Evolutionary conservation across 208 protist genomes (phyloP), one percentile per base, ranked within the genome.

Genomic region (Zelonia costaricensis): DNA sequence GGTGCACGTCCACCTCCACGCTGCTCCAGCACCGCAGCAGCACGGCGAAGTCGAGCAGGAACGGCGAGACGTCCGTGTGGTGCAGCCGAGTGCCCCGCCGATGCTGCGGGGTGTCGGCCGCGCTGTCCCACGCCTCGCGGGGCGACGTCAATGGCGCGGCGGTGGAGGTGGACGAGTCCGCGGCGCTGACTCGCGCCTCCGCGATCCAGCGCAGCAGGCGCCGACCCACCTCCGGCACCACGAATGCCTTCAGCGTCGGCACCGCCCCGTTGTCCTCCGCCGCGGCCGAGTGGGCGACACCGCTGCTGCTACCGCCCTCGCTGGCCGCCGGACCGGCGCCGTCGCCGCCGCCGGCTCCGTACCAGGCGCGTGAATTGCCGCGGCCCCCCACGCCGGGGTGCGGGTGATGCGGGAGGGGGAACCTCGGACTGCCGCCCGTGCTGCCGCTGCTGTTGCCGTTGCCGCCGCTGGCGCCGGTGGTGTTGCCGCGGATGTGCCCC

Each of bases 1-100:
- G 65, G 18, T 72, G 65, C 49, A 72, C 58, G 22, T 66, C 67
- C 9, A 74, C 15, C 36, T 74, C 67, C 3, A 74, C 30, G 6
- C 58, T 36, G 35, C 44, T 56, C 67, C 67, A 74, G 23, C 48
- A 54, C 8, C 58, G 49, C 40, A 74, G 59, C 46, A 74, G 59
- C 18, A 48, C 56, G 18, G 59, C 67, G 25, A 74, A 65, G 40
- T 74, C 67, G 1, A 55, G 31, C 20, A 74, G 52, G 18, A 74
- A 74, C 1, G 67, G 67, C 9, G 45, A 62, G 4, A 18, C 36
- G 10, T 46, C 48, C 20, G 18, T 35, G 23, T n/a, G 56, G n/a
- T 22, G 18, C 1, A 22, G 2, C 3, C 31, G 44, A 3, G 10
- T n/a, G 31, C 33, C 12, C n/a, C 22, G 4, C 12, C 20, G 8